phyloP scores from a whole-genome alignment of 352 stramenopile genomes.

The Pythium pyrilobum region DNA sequence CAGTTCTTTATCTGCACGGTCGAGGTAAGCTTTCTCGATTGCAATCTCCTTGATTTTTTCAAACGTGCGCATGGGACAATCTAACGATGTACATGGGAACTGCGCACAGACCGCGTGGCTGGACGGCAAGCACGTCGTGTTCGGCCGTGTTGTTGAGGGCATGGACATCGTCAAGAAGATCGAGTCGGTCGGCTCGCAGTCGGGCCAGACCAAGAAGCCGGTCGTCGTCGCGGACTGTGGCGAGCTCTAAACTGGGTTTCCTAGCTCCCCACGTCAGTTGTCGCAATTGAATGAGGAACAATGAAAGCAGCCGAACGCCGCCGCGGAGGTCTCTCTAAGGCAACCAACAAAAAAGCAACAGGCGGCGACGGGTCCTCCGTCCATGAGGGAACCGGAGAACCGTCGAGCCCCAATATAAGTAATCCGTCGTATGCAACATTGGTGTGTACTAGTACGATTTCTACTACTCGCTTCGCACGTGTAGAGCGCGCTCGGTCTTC shows the following conservation, averaged over 20 bases:
- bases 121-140: slow-evolving; percentile 91
- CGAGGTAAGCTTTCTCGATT: slow-evolving; percentile 14
- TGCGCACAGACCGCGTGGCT: slow-evolving; percentile 86
- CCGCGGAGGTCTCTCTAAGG: too few relatives aligned
- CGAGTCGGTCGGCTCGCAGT: slow-evolving; percentile 92
- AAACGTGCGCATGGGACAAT: not conserved
- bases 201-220: slow-evolving; percentile 83
- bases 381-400: too few relatives aligned
- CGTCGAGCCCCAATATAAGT: too few relatives aligned
- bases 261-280: not conserved
- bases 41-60: not conserved
- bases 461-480: too few relatives aligned
- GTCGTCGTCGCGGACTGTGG: slow-evolving; percentile 96
- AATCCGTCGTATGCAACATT: too few relatives aligned
- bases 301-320: too few relatives aligned
- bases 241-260: slow-evolving; percentile 64
- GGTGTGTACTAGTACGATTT: too few relatives aligned
- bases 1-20: slow-evolving; percentile 97
- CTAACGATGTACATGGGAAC: slow-evolving; percentile 22
- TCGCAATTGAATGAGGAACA: too few relatives aligned
- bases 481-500: slow-evolving; percentile 10
- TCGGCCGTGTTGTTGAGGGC: slow-evolving; percentile 95
- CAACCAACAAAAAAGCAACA: too few relatives aligned
- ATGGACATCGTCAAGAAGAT: slow-evolving; percentile 98
- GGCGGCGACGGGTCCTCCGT: too few relatives aligned